Percentiles rank a stretch among this genome's conserved stretches.
Conservation (phyloP, 1,139 yeast genomes). For the Scheffersomyces illinoinensis region DNA sequence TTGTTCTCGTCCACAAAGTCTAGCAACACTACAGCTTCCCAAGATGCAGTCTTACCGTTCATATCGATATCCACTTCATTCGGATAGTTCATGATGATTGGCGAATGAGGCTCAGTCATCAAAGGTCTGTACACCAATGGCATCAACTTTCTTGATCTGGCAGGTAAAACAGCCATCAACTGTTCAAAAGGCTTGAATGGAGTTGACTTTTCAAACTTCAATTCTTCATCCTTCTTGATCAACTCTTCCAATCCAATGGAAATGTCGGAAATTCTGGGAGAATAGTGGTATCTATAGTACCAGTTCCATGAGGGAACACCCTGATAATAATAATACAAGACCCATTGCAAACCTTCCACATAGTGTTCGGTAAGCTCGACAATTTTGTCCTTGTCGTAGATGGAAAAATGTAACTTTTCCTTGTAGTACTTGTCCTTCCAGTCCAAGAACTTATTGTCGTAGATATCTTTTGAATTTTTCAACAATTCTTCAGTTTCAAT, state of each 20-base stretch:
- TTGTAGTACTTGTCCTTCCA: slow-evolving; percentile 88
- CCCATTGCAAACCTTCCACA: slow-evolving; percentile 96
- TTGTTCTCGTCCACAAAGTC: slow-evolving; percentile 88
- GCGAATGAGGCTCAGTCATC: slow-evolving; percentile 88
- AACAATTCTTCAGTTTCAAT: slow-evolving; percentile 63
- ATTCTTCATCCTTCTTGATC: slow-evolving; percentile 33
- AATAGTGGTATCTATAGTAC: slow-evolving; percentile 85
- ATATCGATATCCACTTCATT: slow-evolving; percentile 82
- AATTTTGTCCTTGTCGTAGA: slow-evolving; percentile 56
- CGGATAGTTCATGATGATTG: slow-evolving; percentile 90
- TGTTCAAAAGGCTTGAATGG: slow-evolving; percentile 96
- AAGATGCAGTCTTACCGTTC: slow-evolving; percentile 93
- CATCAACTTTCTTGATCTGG: slow-evolving; percentile 78
- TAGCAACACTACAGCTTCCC: slow-evolving; percentile 98
- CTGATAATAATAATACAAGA: slow-evolving; percentile 79
- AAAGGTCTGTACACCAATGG: slow-evolving; percentile 77
- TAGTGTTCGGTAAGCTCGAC: slow-evolving; percentile 73
- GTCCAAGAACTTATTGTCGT: slow-evolving; percentile 67
- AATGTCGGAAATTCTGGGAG: slow-evolving; percentile 91
- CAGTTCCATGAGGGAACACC: slow-evolving; percentile 96
- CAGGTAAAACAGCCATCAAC: slow-evolving; percentile 97
- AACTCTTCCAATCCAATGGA: slow-evolving; percentile 63
- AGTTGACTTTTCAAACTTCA: slow-evolving; percentile 64
- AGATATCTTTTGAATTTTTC: slow-evolving; percentile 61
- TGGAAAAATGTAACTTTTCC: slow-evolving; percentile 70